phyloP scores from a whole-genome alignment of 768 basidiomycete genomes.

The Trametes meyenii region DNA sequence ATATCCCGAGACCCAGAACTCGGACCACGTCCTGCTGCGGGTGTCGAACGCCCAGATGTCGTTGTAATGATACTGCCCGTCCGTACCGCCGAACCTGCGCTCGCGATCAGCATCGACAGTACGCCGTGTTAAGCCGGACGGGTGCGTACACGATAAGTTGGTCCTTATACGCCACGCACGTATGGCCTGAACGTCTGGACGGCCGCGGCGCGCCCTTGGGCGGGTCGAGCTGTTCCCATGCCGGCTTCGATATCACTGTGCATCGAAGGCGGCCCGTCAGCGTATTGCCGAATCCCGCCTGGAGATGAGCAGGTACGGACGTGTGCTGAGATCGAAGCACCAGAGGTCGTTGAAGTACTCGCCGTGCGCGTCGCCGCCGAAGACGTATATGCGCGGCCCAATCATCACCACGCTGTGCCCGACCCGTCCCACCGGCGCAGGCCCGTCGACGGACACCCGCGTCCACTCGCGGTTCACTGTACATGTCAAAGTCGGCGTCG shows the following conservation, averaged over 20 bases:
- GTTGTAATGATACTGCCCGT: constrained; percentile 97
- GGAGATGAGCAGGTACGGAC: constrained; percentile 49
- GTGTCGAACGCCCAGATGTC: constrained; percentile 95
- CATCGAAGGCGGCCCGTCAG: constrained; percentile 3
- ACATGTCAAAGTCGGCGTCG: neutral
- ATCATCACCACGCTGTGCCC: constrained; percentile 92
- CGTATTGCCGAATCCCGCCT: neutral
- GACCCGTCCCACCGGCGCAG: constrained; percentile 82
- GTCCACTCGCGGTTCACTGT: constrained; percentile 93
- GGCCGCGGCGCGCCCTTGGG: constrained; percentile 54
- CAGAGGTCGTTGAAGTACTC: constrained; percentile 91
- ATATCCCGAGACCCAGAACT: constrained; percentile 89
- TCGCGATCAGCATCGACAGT: neutral
- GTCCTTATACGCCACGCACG: constrained; percentile 77
- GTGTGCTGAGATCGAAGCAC: constrained; percentile 89
- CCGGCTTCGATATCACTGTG: constrained; percentile 71
- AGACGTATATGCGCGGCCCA: constrained; percentile 86
- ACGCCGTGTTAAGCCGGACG: neutral
- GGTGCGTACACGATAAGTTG: constrained; percentile 22
- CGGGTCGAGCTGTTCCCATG: constrained; percentile 79
- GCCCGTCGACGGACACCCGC: constrained; percentile 69
- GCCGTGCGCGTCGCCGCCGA: constrained; percentile 92
- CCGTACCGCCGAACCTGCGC: constrained; percentile 92
- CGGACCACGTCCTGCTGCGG: constrained; percentile 76
- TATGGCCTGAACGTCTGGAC: constrained; percentile 85